phyloP scores from a whole-genome alignment of 768 basidiomycete species.

The Tulasnella sp. region DNA sequence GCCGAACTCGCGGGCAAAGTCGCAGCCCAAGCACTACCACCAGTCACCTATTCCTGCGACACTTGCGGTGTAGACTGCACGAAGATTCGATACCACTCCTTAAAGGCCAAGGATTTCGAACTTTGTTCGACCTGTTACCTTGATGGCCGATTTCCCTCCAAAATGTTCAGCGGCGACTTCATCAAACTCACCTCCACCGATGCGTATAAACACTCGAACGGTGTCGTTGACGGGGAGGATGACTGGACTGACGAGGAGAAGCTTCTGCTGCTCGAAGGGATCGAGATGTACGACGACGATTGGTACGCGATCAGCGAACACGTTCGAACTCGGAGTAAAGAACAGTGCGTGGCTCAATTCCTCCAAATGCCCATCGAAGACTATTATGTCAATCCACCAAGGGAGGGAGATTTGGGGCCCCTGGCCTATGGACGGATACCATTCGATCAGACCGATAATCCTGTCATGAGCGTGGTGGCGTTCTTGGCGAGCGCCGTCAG shows the following conservation, averaged over 20 bases:
- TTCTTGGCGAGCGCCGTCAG: constrained; percentile 90
- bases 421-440: constrained; percentile 72
- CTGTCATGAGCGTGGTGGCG: constrained; percentile 97
- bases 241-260: constrained; percentile 89
- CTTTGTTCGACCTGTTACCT: constrained; percentile 90
- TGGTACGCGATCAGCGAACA: constrained; percentile 91
- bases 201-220: constrained; percentile 34
- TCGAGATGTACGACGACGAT: constrained; percentile 98
- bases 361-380: constrained; percentile 95
- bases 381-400: constrained; percentile 46
- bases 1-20: constrained; percentile 51
- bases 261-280: constrained; percentile 81
- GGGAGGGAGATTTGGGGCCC: constrained; percentile 64
- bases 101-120: constrained; percentile 87
- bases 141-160: constrained; percentile 92
- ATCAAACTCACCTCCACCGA: constrained; percentile 60
- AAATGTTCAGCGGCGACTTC: constrained; percentile 96
- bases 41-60: constrained; percentile 67
- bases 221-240: constrained; percentile 39
- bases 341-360: constrained; percentile 95
- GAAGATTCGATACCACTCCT: constrained; percentile 75
- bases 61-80: constrained; percentile 95
- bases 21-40: constrained; percentile 24
- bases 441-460: constrained; percentile 92
- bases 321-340: constrained; percentile 81